A percentile compares a stretch with the other conserved stretches of the same genome.
These are phyloP conservation scores for Mollisia scopiformis DNA, from an alignment of 2,329 filamentous ascomycete genomes.

Conservation along the genomic window DNA sequence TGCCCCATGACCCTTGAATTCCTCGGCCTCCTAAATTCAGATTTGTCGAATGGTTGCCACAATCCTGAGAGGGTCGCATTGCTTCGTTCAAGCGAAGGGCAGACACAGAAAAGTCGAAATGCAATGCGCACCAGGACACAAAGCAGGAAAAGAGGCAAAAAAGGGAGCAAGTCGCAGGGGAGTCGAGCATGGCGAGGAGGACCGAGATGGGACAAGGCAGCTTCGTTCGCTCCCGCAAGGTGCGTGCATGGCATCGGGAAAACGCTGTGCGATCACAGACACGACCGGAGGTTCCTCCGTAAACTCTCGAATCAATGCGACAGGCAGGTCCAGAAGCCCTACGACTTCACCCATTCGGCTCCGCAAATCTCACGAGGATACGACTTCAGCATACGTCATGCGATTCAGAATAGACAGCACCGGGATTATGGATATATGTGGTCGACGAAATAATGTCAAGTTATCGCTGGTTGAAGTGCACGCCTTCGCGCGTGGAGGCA, in stretches of 20 bases:
- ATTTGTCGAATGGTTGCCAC: background rate
- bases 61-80: no score
- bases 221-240: background rate
- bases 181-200: no score
- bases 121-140: background rate
- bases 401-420: background rate
- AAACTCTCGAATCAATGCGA: background rate
- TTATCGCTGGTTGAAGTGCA: background rate
- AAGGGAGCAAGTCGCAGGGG: no score
- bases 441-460: background rate
- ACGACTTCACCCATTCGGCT: background rate
- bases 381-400: background rate
- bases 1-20: background rate
- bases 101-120: background rate
- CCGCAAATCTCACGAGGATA: background rate
- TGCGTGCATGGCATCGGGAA: background rate
- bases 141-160: background rate
- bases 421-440: no score
- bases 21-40: background rate
- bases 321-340: background rate
- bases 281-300: conserved; percentile 12
- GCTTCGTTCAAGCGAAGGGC: background rate
- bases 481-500: background rate
- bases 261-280: background rate
- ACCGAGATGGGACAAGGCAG: background rate